phyloP scores from a whole-genome alignment of 2,329 filamentous ascomycete species.

The Diaporthe sp. region DNA sequence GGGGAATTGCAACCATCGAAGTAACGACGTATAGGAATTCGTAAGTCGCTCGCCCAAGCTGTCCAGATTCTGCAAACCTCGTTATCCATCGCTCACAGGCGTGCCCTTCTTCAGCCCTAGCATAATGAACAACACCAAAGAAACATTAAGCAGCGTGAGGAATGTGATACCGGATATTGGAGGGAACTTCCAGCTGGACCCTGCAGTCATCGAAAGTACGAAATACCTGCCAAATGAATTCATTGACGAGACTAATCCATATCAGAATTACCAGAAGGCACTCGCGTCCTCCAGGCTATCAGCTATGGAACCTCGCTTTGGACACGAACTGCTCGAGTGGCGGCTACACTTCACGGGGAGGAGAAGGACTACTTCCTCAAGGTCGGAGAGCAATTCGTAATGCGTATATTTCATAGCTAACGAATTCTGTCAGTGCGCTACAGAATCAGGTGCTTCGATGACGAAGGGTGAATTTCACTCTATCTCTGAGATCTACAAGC shows the following conservation, averaged over 20 bases:
- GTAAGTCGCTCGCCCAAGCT: neutral
- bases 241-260: neutral
- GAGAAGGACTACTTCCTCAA: constrained; percentile 11
- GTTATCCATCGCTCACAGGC: too few relatives aligned
- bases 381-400: neutral
- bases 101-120: neutral
- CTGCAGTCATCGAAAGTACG: constrained; percentile 2
- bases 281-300: neutral
- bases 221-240: too few relatives aligned
- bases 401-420: neutral
- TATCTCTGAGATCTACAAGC: constrained; percentile 1
- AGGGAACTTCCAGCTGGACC: neutral
- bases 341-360: neutral
- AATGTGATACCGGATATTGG: neutral
- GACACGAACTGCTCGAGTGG: constrained; percentile 6
- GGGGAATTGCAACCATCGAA: neutral
- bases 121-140: neutral
- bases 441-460: neutral
- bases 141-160: neutral
- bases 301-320: neutral
- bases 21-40: neutral
- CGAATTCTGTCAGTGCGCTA: neutral
- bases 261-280: neutral
- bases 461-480: neutral
- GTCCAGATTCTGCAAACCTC: neutral